Base-by-base conservation (phyloP, 1,284 basidiomycete genomes). In the Neolentinus lepideus region DNA sequence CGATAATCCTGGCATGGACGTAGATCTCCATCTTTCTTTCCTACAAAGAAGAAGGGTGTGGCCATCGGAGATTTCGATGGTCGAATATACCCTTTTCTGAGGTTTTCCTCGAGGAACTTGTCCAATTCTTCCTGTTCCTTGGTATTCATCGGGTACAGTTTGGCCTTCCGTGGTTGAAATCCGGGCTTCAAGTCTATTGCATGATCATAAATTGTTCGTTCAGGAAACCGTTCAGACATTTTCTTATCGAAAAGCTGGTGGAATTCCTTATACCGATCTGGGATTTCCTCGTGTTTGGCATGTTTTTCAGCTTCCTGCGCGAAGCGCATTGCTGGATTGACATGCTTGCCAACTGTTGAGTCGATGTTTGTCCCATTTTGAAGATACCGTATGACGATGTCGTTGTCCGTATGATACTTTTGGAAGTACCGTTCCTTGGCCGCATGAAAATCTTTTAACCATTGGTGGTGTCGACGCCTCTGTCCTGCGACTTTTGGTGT, bases 11-110 rank as follows among this genome's bases (percentile, higher is more conserved):
- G 51, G 51, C 36, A 10, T 3, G 22, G 27, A 14, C 51, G 31
- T 3, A 53, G 31, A 29, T 11, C n/a, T 9, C 51, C 51, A 21
- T 53, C 51, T 27, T 53, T 46, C 45, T 54, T 54, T 24, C 54
- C 55, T 26, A 73, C 65, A 55, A 74, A 75, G 11, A 75, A 64
- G 33, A 73, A 59, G 0, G 71, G 69, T 0, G 71, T 57, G 0
- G 57, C 66, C 12, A 64, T 61, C 2, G 61, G 63, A 3, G 61
- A 62, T 16, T 59, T 63, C 1, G 65, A 64, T 10, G 47, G 59
- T 0, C 55, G 46, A 25, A 65, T 66, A 14, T 27, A 46, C 16
- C 59, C 56, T 2, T 53, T 57, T 24, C 6, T 12, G 0, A 69
- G 56, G 45, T 64, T 64, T 35, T 68, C 65, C 22, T 66, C 53